Conservation (phyloP, 768 basidiomycete species). For the Tylopilus vinaceipallidus region DNA sequence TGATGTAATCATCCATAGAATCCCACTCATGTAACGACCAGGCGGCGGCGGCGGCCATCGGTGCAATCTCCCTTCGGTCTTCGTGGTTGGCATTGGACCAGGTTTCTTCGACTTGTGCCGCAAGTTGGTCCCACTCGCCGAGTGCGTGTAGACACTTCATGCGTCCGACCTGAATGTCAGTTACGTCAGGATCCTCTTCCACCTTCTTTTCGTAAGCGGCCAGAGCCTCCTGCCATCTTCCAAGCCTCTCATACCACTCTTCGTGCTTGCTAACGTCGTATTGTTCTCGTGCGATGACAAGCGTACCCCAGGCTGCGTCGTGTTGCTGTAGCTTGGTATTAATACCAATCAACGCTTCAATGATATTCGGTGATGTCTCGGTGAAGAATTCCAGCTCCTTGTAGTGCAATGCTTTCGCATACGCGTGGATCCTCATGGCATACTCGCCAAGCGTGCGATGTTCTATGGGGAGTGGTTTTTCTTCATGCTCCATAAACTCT, state of each 20-base stretch:
- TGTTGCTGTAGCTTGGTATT: constrained; percentile 96
- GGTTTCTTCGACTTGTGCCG: constrained; percentile 79
- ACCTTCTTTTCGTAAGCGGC: constrained; percentile 79
- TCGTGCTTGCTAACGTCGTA: constrained; percentile 92
- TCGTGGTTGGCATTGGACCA: constrained; percentile 85
- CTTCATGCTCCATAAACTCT: constrained; percentile 99
- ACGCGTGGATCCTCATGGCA: constrained; percentile 89
- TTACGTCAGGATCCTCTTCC: constrained; percentile 68
- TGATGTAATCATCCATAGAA: constrained; percentile 95
- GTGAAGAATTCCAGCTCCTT: constrained; percentile 97
- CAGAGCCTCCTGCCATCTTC: constrained; percentile 94
- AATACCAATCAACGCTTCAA: constrained; percentile 93
- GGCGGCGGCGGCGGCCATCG: constrained; percentile 94
- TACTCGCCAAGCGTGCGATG: constrained; percentile 91
- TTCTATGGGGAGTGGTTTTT: constrained; percentile 92
- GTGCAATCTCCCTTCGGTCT: constrained; percentile 87
- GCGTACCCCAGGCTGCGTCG: constrained; percentile 96
- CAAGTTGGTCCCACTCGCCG: constrained; percentile 95
- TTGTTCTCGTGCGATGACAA: constrained; percentile 84
- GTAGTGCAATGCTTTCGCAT: constrained; percentile 97
- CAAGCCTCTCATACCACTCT: constrained; percentile 97
- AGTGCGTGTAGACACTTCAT: constrained; percentile 97
- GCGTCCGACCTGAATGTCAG: constrained; percentile 79
- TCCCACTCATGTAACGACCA: constrained; percentile 99
- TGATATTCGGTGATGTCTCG: constrained; percentile 85